Evolutionary conservation across 2,329 filamentous ascomycete species (phyloP).

Genomic region (Cordyceps javanica): DNA sequence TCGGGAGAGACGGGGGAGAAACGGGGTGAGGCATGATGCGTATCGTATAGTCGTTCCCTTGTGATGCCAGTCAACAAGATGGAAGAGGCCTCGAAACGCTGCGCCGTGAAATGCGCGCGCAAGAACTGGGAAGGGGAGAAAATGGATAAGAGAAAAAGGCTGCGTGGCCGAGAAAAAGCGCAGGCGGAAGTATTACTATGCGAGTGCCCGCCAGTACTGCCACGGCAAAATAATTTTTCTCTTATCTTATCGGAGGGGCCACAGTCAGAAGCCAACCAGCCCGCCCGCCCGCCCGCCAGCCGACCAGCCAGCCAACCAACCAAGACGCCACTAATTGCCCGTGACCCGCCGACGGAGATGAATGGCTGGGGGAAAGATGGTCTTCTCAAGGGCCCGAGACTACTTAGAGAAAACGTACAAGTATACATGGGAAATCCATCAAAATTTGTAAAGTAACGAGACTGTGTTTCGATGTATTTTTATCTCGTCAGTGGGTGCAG

Average conservation of each 20-base stretch:
- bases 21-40: conserved; percentile 42
- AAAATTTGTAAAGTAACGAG: background rate
- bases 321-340: background rate
- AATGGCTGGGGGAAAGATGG: background rate
- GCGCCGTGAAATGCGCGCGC: conserved; percentile 10
- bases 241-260: conserved; percentile 11
- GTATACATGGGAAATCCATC: background rate
- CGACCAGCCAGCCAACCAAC: conserved; percentile 9
- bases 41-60: conserved; percentile 7
- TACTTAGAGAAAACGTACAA: too few species aligned
- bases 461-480: too few species aligned
- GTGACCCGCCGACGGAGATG: conserved; percentile 4
- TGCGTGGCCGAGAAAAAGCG: conserved; percentile 8
- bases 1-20: conserved; percentile 35
- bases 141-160: background rate
- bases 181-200: background rate
- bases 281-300: conserved; percentile 5
- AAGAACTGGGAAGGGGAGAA: conserved; percentile 1
- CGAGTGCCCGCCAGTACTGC: background rate
- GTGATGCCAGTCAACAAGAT: background rate
- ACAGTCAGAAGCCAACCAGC: conserved; percentile 1
- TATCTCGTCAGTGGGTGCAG: background rate
- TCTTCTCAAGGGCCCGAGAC: background rate
- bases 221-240: conserved; percentile 12
- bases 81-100: conserved; percentile 6